Percentiles rank a stretch among this genome's conserved stretches.
These are phyloP conservation scores for Solanum tacnaense DNA, from an alignment of 257 asterid genomes.

Conservation along the genomic window DNA sequence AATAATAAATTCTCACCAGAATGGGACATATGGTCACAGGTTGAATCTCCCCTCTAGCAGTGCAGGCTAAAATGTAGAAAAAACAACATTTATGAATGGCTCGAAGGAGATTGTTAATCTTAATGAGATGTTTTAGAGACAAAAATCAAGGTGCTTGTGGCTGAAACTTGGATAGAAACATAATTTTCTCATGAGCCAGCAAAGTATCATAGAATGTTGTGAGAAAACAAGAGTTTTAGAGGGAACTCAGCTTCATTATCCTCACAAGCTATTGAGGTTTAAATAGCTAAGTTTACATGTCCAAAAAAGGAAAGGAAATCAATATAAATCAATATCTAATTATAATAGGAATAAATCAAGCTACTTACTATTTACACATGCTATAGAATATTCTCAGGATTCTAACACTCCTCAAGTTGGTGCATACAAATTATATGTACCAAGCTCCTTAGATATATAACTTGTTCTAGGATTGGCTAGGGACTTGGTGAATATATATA, in stretches of 20 bases:
- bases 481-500: neutral
- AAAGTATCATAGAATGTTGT: neutral
- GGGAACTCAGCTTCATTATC: neutral
- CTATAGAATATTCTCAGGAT: neutral
- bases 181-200: neutral
- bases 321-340: neutral
- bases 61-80: neutral
- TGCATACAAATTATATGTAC: neutral
- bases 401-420: neutral
- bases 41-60: neutral
- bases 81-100: neutral
- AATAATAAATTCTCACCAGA: neutral
- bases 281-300: neutral
- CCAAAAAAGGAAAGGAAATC: neutral
- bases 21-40: neutral
- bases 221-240: neutral
- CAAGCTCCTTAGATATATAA: neutral
- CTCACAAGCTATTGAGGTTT: neutral
- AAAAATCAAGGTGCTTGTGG: neutral
- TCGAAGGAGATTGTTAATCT: neutral
- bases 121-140: neutral
- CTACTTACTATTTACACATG: neutral
- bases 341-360: neutral
- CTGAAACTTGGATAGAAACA: neutral
- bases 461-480: neutral